Percentiles rank a stretch among this genome's conserved stretches.
These are phyloP conservation scores for Calocybe gangraenosa DNA, from an alignment of 768 basidiomycete species.

Conservation along the genomic window DNA sequence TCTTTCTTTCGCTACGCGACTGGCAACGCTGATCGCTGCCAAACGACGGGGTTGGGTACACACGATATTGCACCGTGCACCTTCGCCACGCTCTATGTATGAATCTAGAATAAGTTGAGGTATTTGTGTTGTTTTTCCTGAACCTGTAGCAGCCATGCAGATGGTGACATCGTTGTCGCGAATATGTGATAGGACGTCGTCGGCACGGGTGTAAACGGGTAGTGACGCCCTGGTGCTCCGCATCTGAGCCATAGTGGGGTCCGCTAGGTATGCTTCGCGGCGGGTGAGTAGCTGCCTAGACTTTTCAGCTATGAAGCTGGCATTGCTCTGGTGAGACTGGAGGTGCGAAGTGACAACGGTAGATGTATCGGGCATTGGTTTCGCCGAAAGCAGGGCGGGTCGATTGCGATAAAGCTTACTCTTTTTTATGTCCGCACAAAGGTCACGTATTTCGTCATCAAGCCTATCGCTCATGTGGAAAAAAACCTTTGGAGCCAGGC, in stretches of 20 bases:
- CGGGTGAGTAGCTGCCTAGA: slow-evolving; percentile 52
- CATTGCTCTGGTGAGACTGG: slow-evolving; percentile 21
- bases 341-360: neutral
- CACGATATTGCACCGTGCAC: slow-evolving; percentile 82
- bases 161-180: slow-evolving; percentile 79
- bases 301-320: slow-evolving; percentile 38
- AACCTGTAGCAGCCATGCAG: slow-evolving; percentile 86
- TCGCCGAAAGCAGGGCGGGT: slow-evolving; percentile 30
- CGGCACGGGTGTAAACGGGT: slow-evolving; percentile 70
- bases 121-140: slow-evolving; percentile 93
- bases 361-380: neutral
- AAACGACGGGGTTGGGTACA: slow-evolving; percentile 92
- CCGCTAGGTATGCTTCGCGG: slow-evolving; percentile 53
- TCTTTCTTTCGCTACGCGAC: slow-evolving; percentile 87
- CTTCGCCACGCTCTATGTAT: slow-evolving; percentile 72
- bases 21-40: slow-evolving; percentile 88
- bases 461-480: slow-evolving; percentile 62
- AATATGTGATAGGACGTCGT: slow-evolving; percentile 66
- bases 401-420: slow-evolving; percentile 65
- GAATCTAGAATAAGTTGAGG: slow-evolving; percentile 90
- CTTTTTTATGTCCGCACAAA: slow-evolving; percentile 62
- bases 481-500: slow-evolving; percentile 63
- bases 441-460: slow-evolving; percentile 65
- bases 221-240: slow-evolving; percentile 62
- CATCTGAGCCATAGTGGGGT: slow-evolving; percentile 63